Evolutionary conservation across 306 rosid genomes (phyloP).

Genomic region (Ziziphus jujuba): DNA sequence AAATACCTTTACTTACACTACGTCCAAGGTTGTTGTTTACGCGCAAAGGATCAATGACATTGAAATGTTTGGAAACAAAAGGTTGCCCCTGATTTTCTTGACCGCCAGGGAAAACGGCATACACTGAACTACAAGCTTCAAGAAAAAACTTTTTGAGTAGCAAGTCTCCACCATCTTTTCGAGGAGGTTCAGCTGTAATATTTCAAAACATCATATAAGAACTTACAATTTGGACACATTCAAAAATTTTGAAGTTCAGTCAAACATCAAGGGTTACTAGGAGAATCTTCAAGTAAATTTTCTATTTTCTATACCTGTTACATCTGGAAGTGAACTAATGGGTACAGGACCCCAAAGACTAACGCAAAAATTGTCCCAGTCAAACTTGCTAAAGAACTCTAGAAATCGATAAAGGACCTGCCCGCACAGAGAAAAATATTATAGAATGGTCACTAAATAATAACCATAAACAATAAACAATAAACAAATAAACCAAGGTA

Average conservation of each 20-base stretch:
- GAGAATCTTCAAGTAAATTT: slow-evolving; percentile 17
- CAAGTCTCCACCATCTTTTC: slow-evolving; percentile 89
- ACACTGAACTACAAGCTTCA: slow-evolving; percentile 71
- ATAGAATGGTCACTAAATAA: slow-evolving; percentile 24
- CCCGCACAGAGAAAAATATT: slow-evolving; percentile 19
- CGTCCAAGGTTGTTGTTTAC: slow-evolving; percentile 98
- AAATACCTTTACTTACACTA: slow-evolving; percentile 96
- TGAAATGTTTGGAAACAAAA: slow-evolving; percentile 89
- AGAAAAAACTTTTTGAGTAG: slow-evolving; percentile 81
- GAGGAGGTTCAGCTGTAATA: slow-evolving; percentile 88
- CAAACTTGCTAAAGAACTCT: slow-evolving; percentile 96
- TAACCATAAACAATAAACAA: slow-evolving; percentile 17
- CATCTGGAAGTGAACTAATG: slow-evolving; percentile 87
- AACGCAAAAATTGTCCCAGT: slow-evolving; percentile 97
- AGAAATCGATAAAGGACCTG: slow-evolving; percentile 94
- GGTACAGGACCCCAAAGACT: slow-evolving; percentile 99
- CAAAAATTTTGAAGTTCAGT: slow-evolving; percentile 15
- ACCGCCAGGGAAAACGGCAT: slow-evolving; percentile 84
- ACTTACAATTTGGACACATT: neutral
- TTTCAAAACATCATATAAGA: slow-evolving; percentile 18
- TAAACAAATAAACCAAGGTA: slow-evolving; percentile 8
- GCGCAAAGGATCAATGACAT: slow-evolving; percentile 97
- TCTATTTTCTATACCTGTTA: slow-evolving; percentile 62
- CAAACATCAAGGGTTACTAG: slow-evolving; percentile 3
- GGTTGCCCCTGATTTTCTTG: slow-evolving; percentile 86